Percentiles rank a stretch among this genome's conserved stretches.
These are phyloP conservation scores for Nakazawaea ambrosiae DNA, from an alignment of 805 yeast genomes.

Conservation along the genomic window DNA sequence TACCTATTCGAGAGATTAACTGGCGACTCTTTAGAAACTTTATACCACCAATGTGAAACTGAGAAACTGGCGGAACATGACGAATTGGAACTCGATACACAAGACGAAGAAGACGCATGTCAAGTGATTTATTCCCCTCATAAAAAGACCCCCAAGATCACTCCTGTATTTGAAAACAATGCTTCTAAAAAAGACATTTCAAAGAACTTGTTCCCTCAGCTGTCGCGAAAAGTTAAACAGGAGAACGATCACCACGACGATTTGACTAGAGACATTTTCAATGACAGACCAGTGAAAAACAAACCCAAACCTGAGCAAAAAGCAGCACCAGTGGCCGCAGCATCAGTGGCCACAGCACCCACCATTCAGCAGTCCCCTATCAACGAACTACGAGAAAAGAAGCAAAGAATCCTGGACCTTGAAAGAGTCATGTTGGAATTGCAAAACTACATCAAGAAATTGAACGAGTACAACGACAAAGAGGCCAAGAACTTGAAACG, in stretches of 20 bases:
- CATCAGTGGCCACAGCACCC: too few species aligned
- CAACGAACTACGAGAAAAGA: not conserved
- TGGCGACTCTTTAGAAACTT: not conserved
- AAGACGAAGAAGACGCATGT: constrained; percentile 6
- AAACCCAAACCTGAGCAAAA: too few species aligned
- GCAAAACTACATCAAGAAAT: constrained; percentile 1
- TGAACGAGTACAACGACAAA: constrained; percentile 2
- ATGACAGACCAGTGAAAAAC: too few species aligned
- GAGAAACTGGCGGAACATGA: too few species aligned
- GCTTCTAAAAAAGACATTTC: too few species aligned
- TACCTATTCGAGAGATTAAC: constrained; percentile 4
- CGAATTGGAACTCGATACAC: too few species aligned
- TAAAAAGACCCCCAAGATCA: constrained; percentile 4
- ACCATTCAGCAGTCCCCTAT: too few species aligned
- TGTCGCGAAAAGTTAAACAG: too few species aligned
- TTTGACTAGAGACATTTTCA: too few species aligned
- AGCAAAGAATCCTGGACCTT: not conserved
- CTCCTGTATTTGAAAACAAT: constrained; percentile 1
- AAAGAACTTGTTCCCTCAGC: too few species aligned
- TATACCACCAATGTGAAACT: not conserved
- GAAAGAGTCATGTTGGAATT: constrained; percentile 8
- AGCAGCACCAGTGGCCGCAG: too few species aligned
- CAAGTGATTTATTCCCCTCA: constrained; percentile 8
- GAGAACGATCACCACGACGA: too few species aligned
- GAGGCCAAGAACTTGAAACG: not conserved